Evolutionary conservation across 768 basidiomycete genomes (phyloP).

Genomic region (Macrolepiota fuliginosa): DNA sequence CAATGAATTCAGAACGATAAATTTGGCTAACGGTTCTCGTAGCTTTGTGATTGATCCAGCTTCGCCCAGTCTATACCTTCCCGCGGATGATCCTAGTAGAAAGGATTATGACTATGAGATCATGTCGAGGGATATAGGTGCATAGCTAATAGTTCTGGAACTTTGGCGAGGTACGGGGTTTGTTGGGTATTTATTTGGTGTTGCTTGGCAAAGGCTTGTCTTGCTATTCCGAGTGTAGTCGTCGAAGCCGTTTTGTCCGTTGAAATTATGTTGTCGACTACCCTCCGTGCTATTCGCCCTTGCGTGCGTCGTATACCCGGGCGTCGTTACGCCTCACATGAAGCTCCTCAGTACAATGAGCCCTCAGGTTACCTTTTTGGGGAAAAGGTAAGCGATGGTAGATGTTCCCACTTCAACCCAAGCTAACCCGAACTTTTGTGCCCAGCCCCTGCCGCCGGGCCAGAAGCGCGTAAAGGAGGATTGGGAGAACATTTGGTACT

Average conservation of each 20-base stretch:
- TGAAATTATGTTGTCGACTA: conserved; percentile 44
- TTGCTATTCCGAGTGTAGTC: conserved; percentile 7
- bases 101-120: conserved; percentile 44
- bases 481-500: conserved; percentile 90
- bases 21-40: neutral
- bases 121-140: conserved; percentile 30
- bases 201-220: conserved; percentile 14
- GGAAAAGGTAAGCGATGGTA: conserved; percentile 67
- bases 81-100: conserved; percentile 26
- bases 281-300: conserved; percentile 45
- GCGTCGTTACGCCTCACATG: conserved; percentile 67
- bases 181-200: conserved; percentile 7
- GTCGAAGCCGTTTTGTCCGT: conserved; percentile 8
- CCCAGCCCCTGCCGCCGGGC: conserved; percentile 71
- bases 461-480: conserved; percentile 85
- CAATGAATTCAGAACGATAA: neutral
- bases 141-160: too few relatives aligned
- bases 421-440: neutral
- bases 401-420: neutral
- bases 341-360: conserved; percentile 83
- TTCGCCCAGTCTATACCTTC: conserved; percentile 42
- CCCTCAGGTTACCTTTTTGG: conserved; percentile 86
- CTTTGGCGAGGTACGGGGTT: too few relatives aligned
- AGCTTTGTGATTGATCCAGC: conserved; percentile 55
- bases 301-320: conserved; percentile 33